These are phyloP conservation scores for Candida krabiensis DNA, from an alignment of 805 yeast genomes.

Conservation along the genomic window DNA sequence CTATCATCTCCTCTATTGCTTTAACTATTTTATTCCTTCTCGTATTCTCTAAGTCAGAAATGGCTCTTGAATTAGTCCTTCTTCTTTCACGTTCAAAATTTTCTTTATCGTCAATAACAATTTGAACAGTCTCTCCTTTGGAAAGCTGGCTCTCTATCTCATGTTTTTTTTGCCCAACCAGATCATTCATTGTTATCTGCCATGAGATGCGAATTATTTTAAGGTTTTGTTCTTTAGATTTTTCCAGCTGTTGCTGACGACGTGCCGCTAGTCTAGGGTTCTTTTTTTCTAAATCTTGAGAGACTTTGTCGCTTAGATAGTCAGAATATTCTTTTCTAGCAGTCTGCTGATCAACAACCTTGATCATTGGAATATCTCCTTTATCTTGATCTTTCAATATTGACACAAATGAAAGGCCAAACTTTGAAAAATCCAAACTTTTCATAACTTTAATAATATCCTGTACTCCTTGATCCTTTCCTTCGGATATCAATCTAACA, in stretches of 20 bases:
- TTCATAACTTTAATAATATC: conserved; percentile 12
- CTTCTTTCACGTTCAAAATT: conserved; percentile 21
- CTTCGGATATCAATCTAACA: conserved; percentile 21
- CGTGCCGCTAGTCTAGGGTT: conserved; percentile 16
- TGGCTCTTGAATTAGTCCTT: conserved; percentile 3
- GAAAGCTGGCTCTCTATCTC: conserved; percentile 47
- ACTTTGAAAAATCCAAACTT: conserved; percentile 22
- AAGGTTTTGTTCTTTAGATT: conserved; percentile 25
- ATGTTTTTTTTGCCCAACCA: conserved; percentile 49
- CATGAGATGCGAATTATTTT: conserved; percentile 54
- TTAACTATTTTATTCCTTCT: conserved; percentile 35
- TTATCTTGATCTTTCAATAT: conserved; percentile 8
- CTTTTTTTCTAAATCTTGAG: conserved; percentile 12
- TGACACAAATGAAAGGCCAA: conserved; percentile 27
- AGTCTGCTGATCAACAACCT: conserved; percentile 21
- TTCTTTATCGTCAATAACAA: conserved; percentile 41
- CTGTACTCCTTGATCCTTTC: conserved; percentile 14
- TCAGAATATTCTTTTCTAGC: conserved; percentile 31
- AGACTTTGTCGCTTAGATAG: conserved; percentile 22
- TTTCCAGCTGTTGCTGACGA: conserved; percentile 8
- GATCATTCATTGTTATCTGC: conserved; percentile 55
- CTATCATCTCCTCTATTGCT: conserved; percentile 28
- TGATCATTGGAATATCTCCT: conserved; percentile 22
- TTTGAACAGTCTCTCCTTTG: conserved; percentile 42
- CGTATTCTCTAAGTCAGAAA: conserved; percentile 33